These are phyloP conservation scores for Heimioporus sp. DNA, from an alignment of 768 basidiomycete species.

Conservation along the genomic window DNA sequence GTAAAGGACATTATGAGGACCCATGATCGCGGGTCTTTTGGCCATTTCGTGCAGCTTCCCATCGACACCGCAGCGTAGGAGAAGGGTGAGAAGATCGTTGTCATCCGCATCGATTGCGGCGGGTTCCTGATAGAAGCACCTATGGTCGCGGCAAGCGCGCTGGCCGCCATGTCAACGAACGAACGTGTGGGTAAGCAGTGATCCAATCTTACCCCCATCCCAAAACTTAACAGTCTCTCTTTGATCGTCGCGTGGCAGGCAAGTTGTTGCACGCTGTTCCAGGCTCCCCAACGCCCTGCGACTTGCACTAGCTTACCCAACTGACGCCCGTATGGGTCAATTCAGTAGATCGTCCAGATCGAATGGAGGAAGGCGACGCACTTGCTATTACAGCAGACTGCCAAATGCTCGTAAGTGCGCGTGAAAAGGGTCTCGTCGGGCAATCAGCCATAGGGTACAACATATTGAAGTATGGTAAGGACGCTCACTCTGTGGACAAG, in stretches of 20 bases:
- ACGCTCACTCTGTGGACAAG: constrained; percentile 20
- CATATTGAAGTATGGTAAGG: background rate
- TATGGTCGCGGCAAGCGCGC: constrained; percentile 13
- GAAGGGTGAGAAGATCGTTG: constrained; percentile 12
- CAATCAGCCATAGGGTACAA: constrained; percentile 2
- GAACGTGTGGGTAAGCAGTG: background rate
- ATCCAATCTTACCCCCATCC: constrained; percentile 5
- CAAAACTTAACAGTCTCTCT: constrained; percentile 6
- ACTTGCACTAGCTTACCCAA: constrained; percentile 4
- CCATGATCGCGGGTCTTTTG: background rate
- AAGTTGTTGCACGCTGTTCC: constrained; percentile 17
- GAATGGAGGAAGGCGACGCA: too few species aligned
- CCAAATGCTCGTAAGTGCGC: constrained; percentile 23
- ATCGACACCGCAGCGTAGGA: constrained; percentile 18
- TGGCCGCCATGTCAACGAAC: constrained; percentile 2
- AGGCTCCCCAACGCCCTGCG: constrained; percentile 12
- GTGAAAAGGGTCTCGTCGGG: constrained; percentile 20
- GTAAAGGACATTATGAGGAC: background rate
- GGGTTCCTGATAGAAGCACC: background rate
- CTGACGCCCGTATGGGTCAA: constrained; percentile 1
- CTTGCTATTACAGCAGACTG: constrained; percentile 9
- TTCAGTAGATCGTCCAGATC: background rate
- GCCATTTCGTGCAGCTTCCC: constrained; percentile 11
- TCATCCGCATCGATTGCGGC: constrained; percentile 12
- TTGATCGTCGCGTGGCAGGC: constrained; percentile 13